Base-by-base conservation (phyloP, 495 filamentous ascomycete species). In the Saxophila tyrrhenica region DNA sequence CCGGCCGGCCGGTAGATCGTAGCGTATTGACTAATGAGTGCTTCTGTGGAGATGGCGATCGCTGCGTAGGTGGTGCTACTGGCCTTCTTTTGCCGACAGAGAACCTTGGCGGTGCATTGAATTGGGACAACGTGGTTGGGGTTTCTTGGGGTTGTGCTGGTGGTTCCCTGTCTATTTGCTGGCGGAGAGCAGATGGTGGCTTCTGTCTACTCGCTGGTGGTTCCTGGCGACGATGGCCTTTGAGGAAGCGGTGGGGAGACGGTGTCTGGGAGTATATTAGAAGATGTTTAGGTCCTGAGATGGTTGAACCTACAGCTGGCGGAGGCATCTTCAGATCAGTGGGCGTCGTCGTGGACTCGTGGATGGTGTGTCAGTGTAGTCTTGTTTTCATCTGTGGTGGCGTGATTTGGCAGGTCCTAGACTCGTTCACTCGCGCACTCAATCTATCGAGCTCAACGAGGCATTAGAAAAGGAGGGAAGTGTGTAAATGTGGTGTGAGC, bases 221-320 rank as follows among this genome's bases (percentile, higher is more conserved):
- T 22, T 50, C n/a, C 20, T 44, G 47, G 9, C 44, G 51, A 16
- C 22, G 29, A 38, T 19, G 10, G 46, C 56, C 48, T 17, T 49
- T 9, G 11, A 59, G 24, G 32, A 59, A 59, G 43, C 56, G 50
- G 43, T 54, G 56, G 2, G 56, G 56, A 21, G 56, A 59, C 8
- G 56, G 56, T 16, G 51, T 39, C 56, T 59, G 29, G n/a, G n/a
- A n/a, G n/a, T n/a, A n/a, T n/a, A n/a, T n/a, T n/a, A n/a, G n/a
- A n/a, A n/a, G n/a, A n/a, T n/a, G n/a, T n/a, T n/a, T n/a, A n/a
- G n/a, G n/a, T n/a, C n/a, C n/a, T n/a, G n/a, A n/a, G n/a, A n/a
- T n/a, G n/a, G n/a, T n/a, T n/a, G n/a, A n/a, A n/a, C n/a, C n/a
- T n/a, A n/a, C n/a, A n/a, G n/a, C n/a, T n/a, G n/a, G n/a, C n/a